Conservation (phyloP, 78 protist species). For the slime mould (Dictyostelium discoideum) region DNA sequence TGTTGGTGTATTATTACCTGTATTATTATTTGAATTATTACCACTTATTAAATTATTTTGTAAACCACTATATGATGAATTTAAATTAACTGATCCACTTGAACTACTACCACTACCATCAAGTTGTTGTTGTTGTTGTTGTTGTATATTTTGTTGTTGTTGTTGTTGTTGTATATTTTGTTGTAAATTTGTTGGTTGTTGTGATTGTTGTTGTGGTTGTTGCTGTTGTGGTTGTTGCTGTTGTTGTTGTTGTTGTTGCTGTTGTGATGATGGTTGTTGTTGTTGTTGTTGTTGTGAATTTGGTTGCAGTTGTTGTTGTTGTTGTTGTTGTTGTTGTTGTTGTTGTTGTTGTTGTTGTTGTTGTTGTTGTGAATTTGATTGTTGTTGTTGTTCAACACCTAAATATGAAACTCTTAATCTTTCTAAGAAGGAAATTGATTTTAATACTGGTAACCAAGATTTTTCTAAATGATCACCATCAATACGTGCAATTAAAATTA, state of each 20-base stretch:
- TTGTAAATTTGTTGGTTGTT: background rate
- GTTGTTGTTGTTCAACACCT: constrained; percentile 52
- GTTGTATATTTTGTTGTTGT: too few relatives aligned
- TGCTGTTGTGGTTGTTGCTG: background rate
- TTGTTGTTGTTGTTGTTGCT: background rate
- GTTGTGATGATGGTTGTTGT: background rate
- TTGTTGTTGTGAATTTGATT: background rate
- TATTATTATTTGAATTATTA: background rate
- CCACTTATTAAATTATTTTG: background rate
- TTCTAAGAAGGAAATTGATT: constrained; percentile 90
- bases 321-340: too few relatives aligned
- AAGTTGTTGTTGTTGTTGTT: background rate
- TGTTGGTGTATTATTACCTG: constrained; percentile 1
- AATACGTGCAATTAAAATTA: constrained; percentile 87
- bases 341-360: too few relatives aligned
- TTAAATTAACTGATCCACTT: constrained; percentile 1
- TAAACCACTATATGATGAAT: background rate
- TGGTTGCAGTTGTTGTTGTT: too few relatives aligned
- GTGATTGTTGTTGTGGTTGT: too few relatives aligned
- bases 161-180: background rate
- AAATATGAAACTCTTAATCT: constrained; percentile 72
- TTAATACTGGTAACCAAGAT: constrained; percentile 91
- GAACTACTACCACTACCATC: background rate
- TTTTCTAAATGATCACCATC: constrained; percentile 92
- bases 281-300: background rate